Evolutionary conservation across 2,329 filamentous ascomycete genomes (phyloP).

Genomic region (Ophiosphaerella herpotricha): DNA sequence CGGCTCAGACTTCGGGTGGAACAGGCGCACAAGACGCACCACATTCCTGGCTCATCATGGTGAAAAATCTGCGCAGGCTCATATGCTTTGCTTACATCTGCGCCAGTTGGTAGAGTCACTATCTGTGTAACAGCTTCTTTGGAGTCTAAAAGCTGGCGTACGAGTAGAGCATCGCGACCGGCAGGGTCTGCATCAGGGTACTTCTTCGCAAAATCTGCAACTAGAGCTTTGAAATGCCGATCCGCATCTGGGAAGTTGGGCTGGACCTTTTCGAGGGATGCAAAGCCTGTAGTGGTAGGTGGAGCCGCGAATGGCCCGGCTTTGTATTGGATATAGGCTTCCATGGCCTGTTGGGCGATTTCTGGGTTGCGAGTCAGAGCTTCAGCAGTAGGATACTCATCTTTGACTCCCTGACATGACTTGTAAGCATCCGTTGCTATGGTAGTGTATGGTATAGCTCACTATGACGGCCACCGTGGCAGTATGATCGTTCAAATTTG

Average conservation of each 20-base stretch:
- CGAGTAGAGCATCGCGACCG: constrained; percentile 27
- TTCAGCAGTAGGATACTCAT: constrained; percentile 34
- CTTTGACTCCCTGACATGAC: constrained; percentile 24
- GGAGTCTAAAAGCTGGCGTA: constrained; percentile 28
- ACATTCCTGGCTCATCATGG: constrained; percentile 24
- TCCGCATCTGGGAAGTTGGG: constrained; percentile 24
- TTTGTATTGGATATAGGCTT: constrained; percentile 34
- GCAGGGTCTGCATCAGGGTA: constrained; percentile 28
- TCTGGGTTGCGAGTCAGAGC: constrained; percentile 24
- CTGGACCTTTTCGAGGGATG: constrained; percentile 24
- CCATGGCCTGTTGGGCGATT: constrained; percentile 31
- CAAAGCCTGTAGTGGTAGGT: constrained; percentile 31
- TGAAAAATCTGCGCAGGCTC: constrained; percentile 16
- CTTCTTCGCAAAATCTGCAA: constrained; percentile 19
- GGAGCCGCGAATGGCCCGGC: constrained; percentile 32
- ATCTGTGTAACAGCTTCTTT: constrained; percentile 32
- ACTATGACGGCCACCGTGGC: constrained; percentile 24
- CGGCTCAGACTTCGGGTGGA: constrained; percentile 46
- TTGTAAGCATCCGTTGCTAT: not conserved
- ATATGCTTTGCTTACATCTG: constrained; percentile 10
- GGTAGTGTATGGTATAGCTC: not conserved
- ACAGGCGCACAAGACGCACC: constrained; percentile 21
- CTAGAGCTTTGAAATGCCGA: constrained; percentile 23
- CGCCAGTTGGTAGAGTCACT: constrained; percentile 20
- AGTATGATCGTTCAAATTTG: constrained; percentile 44